Percentiles rank a stretch among this genome's conserved stretches.
Evolutionary conservation across 2,329 filamentous ascomycete species (phyloP).

Genomic region (Blastomyces gilchristii): DNA sequence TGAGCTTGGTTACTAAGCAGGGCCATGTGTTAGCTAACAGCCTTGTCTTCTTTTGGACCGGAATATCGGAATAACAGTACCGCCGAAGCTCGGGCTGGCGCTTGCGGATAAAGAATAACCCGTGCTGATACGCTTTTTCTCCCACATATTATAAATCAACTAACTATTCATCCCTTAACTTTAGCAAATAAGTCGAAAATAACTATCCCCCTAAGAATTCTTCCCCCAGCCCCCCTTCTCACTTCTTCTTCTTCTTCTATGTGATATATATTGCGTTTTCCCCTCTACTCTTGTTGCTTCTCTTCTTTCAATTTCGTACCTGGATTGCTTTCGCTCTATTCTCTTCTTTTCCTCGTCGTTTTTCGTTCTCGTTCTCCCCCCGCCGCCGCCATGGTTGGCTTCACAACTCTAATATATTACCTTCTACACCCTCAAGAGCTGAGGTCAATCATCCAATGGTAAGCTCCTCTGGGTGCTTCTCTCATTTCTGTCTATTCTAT

Average conservation of each 20-base stretch:
- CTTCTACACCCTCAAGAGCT: constrained; percentile 66
- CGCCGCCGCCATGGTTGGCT: constrained; percentile 31
- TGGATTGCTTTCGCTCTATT: not conserved
- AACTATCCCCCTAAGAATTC: too few species aligned
- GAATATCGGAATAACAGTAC: too few species aligned
- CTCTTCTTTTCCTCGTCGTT: not conserved
- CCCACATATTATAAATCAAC: too few species aligned
- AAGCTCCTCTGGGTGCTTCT: constrained; percentile 23
- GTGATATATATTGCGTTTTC: not conserved
- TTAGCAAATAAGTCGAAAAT: too few species aligned
- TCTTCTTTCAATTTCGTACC: not conserved
- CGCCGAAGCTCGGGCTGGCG: too few species aligned
- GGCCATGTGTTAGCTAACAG: too few species aligned
- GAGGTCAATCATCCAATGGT: constrained; percentile 84
- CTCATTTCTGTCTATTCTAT: not conserved
- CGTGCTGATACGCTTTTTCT: too few species aligned
- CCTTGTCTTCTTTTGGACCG: not conserved
- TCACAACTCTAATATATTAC: constrained; percentile 55
- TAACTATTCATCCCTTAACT: too few species aligned
- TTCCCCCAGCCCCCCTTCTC: not conserved
- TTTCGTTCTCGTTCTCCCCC: constrained; percentile 10
- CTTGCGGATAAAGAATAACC: not conserved
- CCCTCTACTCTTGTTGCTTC: not conserved
- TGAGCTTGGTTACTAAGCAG: not conserved
- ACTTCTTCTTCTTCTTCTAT: not conserved